Evolutionary conservation across 2,329 filamentous ascomycete species (phyloP).

Genomic region (Talaromyces sp.): DNA sequence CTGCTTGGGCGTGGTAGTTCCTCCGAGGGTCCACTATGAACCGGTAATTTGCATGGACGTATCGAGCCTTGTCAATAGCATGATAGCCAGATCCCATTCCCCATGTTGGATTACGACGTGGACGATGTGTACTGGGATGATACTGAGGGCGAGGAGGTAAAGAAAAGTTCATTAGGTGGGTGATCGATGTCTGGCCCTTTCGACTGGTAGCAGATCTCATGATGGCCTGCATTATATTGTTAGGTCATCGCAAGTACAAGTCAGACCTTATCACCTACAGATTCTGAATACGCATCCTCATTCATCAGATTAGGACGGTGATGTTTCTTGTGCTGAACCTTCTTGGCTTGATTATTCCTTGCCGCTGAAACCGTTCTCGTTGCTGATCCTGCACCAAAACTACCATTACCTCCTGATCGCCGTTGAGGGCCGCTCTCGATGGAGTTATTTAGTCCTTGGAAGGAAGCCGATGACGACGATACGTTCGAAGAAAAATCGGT

Average conservation of each 20-base stretch:
- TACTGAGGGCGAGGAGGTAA: slow-evolving; percentile 68
- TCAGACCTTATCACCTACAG: slow-evolving; percentile 49
- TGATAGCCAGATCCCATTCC: slow-evolving; percentile 86
- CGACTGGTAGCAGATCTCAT: slow-evolving; percentile 66
- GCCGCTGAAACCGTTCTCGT: slow-evolving; percentile 37
- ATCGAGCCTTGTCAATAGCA: slow-evolving; percentile 83
- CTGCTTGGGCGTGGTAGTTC: slow-evolving; percentile 74
- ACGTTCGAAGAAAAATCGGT: slow-evolving; percentile 34
- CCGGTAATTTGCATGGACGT: slow-evolving; percentile 93
- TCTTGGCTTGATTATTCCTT: slow-evolving; percentile 71
- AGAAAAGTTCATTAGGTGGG: slow-evolving; percentile 90
- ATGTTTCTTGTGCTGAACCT: slow-evolving; percentile 81
- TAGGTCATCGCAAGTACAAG: background rate
- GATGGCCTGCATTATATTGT: slow-evolving; percentile 46
- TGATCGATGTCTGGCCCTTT: slow-evolving; percentile 94
- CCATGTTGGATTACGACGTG: slow-evolving; percentile 73
- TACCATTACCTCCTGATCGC: slow-evolving; percentile 40
- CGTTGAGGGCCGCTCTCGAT: slow-evolving; percentile 39
- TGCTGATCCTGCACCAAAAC: slow-evolving; percentile 38
- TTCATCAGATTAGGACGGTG: slow-evolving; percentile 70
- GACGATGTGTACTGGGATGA: slow-evolving; percentile 55
- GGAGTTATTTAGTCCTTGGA: slow-evolving; percentile 29
- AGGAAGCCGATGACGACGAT: slow-evolving; percentile 31
- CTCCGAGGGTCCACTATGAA: slow-evolving; percentile 86
- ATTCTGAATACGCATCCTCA: slow-evolving; percentile 85